These are phyloP conservation scores for Pythium coloratum DNA, from an alignment of 352 stramenopile species.

Conservation along the genomic window DNA sequence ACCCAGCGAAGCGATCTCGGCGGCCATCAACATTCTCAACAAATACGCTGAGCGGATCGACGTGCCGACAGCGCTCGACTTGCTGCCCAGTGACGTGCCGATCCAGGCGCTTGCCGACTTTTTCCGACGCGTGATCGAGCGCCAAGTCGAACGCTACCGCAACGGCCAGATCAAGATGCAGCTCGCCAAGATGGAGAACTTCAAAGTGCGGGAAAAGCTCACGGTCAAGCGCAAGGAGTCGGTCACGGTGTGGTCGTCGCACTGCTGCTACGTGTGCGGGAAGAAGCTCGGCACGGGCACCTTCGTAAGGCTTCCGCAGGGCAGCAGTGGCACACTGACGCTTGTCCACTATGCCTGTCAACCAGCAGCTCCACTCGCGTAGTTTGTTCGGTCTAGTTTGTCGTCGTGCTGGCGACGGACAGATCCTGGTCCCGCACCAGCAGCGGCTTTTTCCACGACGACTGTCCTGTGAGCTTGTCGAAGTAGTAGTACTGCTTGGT, in stretches of 20 bases:
- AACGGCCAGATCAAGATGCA: conserved; percentile 87
- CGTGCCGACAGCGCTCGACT: conserved; percentile 68
- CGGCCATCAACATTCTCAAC: conserved; percentile 75
- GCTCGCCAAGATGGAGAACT: conserved; percentile 88
- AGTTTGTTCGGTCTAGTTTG: conserved; percentile 1
- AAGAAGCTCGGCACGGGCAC: conserved; percentile 71
- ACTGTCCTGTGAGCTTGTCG: conserved; percentile 68
- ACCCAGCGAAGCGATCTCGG: conserved; percentile 61
- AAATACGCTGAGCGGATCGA: conserved; percentile 84
- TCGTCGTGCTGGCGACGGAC: neutral
- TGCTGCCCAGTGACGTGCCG: conserved; percentile 62
- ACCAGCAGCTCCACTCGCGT: conserved; percentile 27
- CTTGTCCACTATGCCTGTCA: conserved; percentile 82
- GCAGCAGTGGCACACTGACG: conserved; percentile 24
- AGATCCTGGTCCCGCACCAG: conserved; percentile 53
- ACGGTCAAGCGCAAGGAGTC: conserved; percentile 63
- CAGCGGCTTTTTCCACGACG: conserved; percentile 73
- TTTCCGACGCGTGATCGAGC: conserved; percentile 74
- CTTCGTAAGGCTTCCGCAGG: conserved; percentile 64
- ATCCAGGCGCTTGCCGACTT: conserved; percentile 53
- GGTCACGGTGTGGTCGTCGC: conserved; percentile 75
- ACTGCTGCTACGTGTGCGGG: conserved; percentile 68
- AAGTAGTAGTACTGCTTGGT: conserved; percentile 82
- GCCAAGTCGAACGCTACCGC: conserved; percentile 68
- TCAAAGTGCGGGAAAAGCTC: conserved; percentile 70